phyloP scores from a whole-genome alignment of 208 protist species.

The Trypanosoma brucei region DNA sequence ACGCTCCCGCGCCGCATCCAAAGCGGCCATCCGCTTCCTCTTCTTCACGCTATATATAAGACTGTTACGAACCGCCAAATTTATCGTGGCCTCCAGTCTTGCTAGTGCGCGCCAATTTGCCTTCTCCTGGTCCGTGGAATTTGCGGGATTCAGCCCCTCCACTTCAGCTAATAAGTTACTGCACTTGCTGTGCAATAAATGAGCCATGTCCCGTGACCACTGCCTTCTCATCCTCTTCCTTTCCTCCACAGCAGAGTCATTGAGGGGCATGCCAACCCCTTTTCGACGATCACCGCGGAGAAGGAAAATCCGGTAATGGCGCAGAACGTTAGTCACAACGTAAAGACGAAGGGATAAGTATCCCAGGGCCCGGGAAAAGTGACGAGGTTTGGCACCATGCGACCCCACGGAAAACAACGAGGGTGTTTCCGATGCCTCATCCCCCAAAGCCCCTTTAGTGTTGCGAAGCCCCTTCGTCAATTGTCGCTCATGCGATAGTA shows the following conservation, averaged over 20 bases:
- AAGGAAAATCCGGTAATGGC: constrained; percentile 36
- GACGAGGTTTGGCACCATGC: constrained; percentile 4
- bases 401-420: constrained; percentile 15
- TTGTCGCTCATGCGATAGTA: constrained; percentile 36
- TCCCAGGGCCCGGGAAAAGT: constrained; percentile 38
- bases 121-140: background rate
- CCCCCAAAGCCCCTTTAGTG: background rate
- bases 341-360: constrained; percentile 66
- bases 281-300: background rate
- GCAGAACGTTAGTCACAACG: constrained; percentile 64
- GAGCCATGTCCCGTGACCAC: constrained; percentile 32
- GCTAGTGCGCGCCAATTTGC: constrained; percentile 31
- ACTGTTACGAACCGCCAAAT: constrained; percentile 26
- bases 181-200: constrained; percentile 26
- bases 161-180: constrained; percentile 30
- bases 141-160: constrained; percentile 30
- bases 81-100: constrained; percentile 54
- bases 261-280: background rate
- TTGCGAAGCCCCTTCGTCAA: constrained; percentile 18
- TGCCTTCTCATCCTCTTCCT: constrained; percentile 13
- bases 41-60: constrained; percentile 54
- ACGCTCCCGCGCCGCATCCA: too few species aligned
- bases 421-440: background rate
- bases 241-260: constrained; percentile 11
- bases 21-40: background rate